Conservation (phyloP, 371 early-diverging fungal genomes). For the Circinella umbellata region DNA sequence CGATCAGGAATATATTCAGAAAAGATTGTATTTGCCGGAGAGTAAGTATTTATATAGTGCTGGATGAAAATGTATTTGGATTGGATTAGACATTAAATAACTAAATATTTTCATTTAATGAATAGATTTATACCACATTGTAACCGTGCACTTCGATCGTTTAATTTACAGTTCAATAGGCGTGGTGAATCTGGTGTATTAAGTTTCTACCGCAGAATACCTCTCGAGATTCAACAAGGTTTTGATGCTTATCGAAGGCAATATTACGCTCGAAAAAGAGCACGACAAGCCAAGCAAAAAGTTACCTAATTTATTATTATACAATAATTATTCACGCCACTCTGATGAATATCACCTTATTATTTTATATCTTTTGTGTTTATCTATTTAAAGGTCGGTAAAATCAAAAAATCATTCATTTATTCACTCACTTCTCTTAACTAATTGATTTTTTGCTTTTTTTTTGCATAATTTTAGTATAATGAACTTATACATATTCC, state of each 20-base stretch:
- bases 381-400: no score
- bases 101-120: no score
- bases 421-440: no score
- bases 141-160: conserved; percentile 69
- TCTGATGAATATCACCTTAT: no score
- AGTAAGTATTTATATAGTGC: conserved; percentile 45
- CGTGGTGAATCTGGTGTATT: conserved; percentile 55
- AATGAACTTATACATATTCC: no score
- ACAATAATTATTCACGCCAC: background rate
- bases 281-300: conserved; percentile 51
- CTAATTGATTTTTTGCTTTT: no score
- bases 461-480: no score
- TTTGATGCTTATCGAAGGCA: conserved; percentile 65
- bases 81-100: no score
- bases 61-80: background rate
- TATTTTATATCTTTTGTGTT: no score
- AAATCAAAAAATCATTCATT: no score
- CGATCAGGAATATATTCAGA: conserved; percentile 69
- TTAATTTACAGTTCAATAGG: conserved; percentile 68
- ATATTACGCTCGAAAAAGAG: conserved; percentile 57
- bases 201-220: conserved; percentile 63
- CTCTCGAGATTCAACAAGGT: conserved; percentile 67
- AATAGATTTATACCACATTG: conserved; percentile 70
- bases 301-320: conserved; percentile 17
- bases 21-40: conserved; percentile 66